Percentiles rank a stretch among this genome's conserved stretches.
Evolutionary conservation across 2,329 filamentous ascomycete species (phyloP).

Genomic region (Penicillium griseofulvum): DNA sequence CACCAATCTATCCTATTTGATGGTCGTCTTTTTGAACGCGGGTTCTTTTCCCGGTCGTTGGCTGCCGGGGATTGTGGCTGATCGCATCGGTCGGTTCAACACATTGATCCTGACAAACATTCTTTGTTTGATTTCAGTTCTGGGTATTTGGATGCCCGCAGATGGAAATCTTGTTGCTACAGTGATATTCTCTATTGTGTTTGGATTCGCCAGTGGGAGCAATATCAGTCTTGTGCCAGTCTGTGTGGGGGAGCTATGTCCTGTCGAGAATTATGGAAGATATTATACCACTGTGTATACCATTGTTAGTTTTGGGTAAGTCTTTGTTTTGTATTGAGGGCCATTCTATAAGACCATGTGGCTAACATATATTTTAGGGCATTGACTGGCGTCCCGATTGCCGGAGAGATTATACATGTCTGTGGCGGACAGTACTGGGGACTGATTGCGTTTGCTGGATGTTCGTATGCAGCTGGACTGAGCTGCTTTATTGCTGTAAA

Average conservation of each 20-base stretch:
- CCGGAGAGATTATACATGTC: conserved; percentile 30
- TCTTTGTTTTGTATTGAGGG: neutral
- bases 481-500: conserved; percentile 13
- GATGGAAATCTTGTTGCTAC: conserved; percentile 16
- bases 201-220: conserved; percentile 40
- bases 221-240: conserved; percentile 42
- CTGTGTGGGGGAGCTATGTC: conserved; percentile 49
- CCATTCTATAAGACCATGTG: neutral
- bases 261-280: conserved; percentile 41
- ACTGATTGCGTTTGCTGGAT: conserved; percentile 20
- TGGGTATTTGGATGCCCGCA: conserved; percentile 31
- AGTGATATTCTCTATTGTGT: conserved; percentile 23
- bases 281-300: conserved; percentile 38
- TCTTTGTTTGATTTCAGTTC: conserved; percentile 23
- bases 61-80: conserved; percentile 34
- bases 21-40: conserved; percentile 34
- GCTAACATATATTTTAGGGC: conserved; percentile 15
- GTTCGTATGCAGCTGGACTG: conserved; percentile 16
- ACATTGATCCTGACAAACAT: conserved; percentile 29
- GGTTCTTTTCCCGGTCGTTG: conserved; percentile 32
- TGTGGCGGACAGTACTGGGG: conserved; percentile 29
- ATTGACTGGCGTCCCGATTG: conserved; percentile 29
- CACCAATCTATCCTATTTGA: conserved; percentile 26
- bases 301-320: conserved; percentile 29
- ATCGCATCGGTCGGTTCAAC: conserved; percentile 34